Conservation (phyloP, 2,329 filamentous ascomycete species). For the Calonectria pseudoreteaudii region DNA sequence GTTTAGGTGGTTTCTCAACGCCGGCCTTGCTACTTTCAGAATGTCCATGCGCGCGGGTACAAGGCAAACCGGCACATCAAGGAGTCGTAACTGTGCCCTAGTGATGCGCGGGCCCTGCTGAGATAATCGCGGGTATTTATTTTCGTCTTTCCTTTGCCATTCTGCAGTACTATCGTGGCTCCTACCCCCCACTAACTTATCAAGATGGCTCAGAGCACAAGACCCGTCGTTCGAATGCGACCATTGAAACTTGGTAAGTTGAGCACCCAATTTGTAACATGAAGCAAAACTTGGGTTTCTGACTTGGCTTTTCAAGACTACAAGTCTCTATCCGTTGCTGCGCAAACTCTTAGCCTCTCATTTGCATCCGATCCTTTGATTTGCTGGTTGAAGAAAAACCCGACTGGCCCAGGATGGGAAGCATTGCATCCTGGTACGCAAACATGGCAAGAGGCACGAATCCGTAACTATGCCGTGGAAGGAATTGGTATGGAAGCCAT, state of each 20-base stretch:
- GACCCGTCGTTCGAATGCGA: not conserved
- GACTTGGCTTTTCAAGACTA: not conserved
- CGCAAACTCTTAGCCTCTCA: constrained; percentile 22
- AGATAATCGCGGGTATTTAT: not conserved
- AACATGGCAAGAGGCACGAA: constrained; percentile 22
- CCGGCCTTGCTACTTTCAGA: not conserved
- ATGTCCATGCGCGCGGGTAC: not conserved
- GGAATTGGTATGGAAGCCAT: constrained; percentile 21
- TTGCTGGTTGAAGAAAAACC: constrained; percentile 14
- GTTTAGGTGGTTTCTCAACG: not conserved
- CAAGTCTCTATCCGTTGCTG: constrained; percentile 8
- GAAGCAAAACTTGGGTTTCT: not conserved
- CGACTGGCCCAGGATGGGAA: constrained; percentile 19
- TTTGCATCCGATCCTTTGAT: constrained; percentile 24
- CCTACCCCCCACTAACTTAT: not conserved
- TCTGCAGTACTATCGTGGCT: not conserved
- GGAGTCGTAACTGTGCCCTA: not conserved
- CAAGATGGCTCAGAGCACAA: not conserved
- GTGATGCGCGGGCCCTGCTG: not conserved
- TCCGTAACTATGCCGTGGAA: constrained; percentile 11
- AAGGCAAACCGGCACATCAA: not conserved
- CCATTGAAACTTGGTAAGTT: constrained; percentile 6
- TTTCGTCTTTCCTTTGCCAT: not conserved
- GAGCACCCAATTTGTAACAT: not conserved
- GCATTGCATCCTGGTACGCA: constrained; percentile 12